Evolutionary conservation across 371 early-diverging fungal genomes (phyloP).

Genomic region (Gilbertella persicaria): DNA sequence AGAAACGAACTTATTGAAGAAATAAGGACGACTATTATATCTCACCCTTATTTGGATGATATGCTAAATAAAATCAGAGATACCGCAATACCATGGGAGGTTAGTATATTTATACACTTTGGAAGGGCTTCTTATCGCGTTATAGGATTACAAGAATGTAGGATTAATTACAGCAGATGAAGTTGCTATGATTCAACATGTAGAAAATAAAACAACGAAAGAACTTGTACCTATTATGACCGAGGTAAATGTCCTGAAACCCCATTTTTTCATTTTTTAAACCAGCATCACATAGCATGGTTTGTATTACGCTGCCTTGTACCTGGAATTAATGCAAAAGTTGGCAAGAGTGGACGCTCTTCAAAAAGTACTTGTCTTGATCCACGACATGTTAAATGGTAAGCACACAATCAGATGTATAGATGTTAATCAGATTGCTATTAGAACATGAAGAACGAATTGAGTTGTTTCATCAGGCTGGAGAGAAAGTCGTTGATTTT

Average conservation of each 20-base stretch:
- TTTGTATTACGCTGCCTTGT: conserved; percentile 61
- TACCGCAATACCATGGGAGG: conserved; percentile 89
- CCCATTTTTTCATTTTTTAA: background rate
- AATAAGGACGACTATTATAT: conserved; percentile 64
- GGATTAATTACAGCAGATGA: conserved; percentile 82
- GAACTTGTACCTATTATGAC: conserved; percentile 46
- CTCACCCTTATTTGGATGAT: conserved; percentile 84
- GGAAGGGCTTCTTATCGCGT: background rate
- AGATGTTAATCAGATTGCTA: background rate
- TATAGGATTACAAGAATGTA: conserved; percentile 8
- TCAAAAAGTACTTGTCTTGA: conserved; percentile 84
- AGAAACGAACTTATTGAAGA: conserved; percentile 33
- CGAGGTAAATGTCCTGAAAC: conserved; percentile 44
- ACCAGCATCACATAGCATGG: conserved; percentile 30
- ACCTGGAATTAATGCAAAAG: conserved; percentile 74
- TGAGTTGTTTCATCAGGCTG: conserved; percentile 51
- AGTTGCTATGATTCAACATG: conserved; percentile 64
- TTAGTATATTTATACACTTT: conserved; percentile 17
- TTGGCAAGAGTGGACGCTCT: conserved; percentile 86
- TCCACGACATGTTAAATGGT: conserved; percentile 86
- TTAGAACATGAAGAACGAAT: conserved; percentile 59
- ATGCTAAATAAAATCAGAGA: conserved; percentile 65
- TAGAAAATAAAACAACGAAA: conserved; percentile 52
- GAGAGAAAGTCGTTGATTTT: conserved; percentile 40
- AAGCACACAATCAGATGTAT: conserved; percentile 6